phyloP scores from a whole-genome alignment of 1,139 yeast species.

The Taphrina communis region DNA sequence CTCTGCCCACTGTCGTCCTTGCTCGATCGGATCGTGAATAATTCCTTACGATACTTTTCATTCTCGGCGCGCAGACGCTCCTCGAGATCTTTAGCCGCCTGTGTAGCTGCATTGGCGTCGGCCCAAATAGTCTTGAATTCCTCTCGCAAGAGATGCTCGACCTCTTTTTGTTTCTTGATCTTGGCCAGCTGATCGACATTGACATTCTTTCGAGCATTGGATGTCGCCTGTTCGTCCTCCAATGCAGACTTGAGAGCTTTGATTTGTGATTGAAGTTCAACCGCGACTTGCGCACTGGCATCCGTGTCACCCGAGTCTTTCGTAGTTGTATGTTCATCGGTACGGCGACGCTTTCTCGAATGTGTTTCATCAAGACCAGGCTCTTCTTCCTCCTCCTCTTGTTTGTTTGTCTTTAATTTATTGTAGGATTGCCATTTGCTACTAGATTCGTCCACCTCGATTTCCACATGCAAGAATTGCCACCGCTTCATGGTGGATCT shows the following conservation, averaged over 20 bases:
- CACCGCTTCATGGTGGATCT: neutral
- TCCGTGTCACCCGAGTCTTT: neutral
- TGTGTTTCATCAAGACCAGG: neutral
- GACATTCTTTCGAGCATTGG: conserved; percentile 2
- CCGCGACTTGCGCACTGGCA: neutral
- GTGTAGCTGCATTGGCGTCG: neutral
- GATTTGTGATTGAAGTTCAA: neutral
- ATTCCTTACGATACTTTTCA: conserved; percentile 8
- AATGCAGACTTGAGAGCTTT: neutral
- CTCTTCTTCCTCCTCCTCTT: neutral
- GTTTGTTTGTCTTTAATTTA: neutral
- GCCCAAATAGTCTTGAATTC: conserved; percentile 10
- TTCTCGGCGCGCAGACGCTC: conserved; percentile 12
- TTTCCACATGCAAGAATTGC: conserved; percentile 5
- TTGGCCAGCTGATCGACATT: neutral
- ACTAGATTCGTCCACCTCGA: neutral
- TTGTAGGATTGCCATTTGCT: neutral
- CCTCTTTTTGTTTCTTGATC: neutral
- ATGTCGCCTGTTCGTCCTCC: conserved; percentile 3
- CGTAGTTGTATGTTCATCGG: neutral
- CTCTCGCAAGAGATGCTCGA: conserved; percentile 6
- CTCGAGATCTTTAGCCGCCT: neutral
- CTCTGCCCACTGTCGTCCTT: neutral
- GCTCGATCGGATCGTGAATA: neutral
- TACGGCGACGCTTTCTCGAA: conserved; percentile 1